A percentile compares a stretch with the other conserved stretches of the same genome.
phyloP scores from a whole-genome alignment of 768 basidiomycete genomes.

The Epithele typhae region DNA sequence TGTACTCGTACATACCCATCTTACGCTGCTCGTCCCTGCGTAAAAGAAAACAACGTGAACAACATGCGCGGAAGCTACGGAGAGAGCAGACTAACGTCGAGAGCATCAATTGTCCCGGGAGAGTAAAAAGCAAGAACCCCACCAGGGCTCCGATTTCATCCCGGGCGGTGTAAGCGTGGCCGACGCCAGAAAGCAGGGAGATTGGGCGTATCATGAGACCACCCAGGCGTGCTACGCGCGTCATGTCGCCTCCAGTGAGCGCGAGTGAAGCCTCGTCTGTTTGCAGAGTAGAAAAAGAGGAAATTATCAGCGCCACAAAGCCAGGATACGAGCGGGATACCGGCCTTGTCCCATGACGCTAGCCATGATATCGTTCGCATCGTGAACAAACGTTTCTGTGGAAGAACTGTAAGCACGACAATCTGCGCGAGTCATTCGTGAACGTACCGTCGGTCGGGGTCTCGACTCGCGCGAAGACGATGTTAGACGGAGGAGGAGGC shows the following conservation, averaged over 20 bases:
- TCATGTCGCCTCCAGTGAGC: constrained; percentile 2
- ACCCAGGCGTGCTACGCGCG: neutral
- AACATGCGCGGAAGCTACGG: neutral
- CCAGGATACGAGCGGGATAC: too few relatives aligned
- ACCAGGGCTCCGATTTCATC: constrained; percentile 13
- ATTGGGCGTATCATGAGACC: neutral
- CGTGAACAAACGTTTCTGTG: too few relatives aligned
- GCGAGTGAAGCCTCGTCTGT: constrained; percentile 2
- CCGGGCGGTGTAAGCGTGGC: constrained; percentile 11
- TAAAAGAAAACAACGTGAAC: neutral
- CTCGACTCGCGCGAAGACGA: too few relatives aligned
- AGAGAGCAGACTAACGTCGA: constrained; percentile 7
- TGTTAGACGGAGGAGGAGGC: too few relatives aligned
- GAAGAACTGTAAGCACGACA: too few relatives aligned
- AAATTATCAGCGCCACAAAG: too few relatives aligned
- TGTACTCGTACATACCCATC: constrained; percentile 13
- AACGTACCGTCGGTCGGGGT: too few relatives aligned
- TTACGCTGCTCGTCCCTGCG: constrained; percentile 15
- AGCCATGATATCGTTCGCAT: too few relatives aligned
- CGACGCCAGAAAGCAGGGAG: constrained; percentile 1
- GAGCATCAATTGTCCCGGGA: constrained; percentile 11
- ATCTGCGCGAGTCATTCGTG: too few relatives aligned
- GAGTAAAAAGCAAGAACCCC: constrained; percentile 10
- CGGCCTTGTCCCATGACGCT: too few relatives aligned
- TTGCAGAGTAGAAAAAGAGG: too few relatives aligned